These are phyloP conservation scores for Pilasporangium apinafurcum DNA, from an alignment of 352 stramenopile genomes.

Conservation along the genomic window DNA sequence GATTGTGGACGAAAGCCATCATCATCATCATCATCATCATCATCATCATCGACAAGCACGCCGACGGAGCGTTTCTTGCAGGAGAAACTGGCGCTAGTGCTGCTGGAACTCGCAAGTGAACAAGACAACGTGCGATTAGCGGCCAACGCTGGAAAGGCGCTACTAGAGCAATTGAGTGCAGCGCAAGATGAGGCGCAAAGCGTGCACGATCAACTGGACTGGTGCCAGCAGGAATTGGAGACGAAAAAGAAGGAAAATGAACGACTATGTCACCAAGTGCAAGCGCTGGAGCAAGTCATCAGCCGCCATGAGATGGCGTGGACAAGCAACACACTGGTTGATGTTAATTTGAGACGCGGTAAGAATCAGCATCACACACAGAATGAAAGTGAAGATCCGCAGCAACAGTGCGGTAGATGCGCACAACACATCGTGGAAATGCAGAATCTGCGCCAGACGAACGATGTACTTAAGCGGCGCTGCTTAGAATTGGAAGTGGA, in stretches of 20 bases:
- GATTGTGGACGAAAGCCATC: too few relatives aligned
- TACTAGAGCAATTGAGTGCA: constrained; percentile 32
- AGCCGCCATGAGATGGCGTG: too few relatives aligned
- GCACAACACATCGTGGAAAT: constrained; percentile 3
- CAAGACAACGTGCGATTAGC: constrained; percentile 40
- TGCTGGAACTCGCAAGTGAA: constrained; percentile 36
- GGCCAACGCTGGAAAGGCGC: constrained; percentile 35
- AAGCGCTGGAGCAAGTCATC: constrained; percentile 23
- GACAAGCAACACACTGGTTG: too few relatives aligned
- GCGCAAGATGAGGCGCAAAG: constrained; percentile 16
- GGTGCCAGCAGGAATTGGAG: constrained; percentile 13
- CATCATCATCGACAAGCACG: too few relatives aligned
- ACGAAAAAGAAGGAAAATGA: constrained; percentile 8
- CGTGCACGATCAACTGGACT: constrained; percentile 17
- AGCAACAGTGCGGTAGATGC: constrained; percentile 5
- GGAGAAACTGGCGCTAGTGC: constrained; percentile 21
- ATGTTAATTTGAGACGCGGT: too few relatives aligned
- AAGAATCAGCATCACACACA: too few relatives aligned
- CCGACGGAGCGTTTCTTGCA: constrained; percentile 30
- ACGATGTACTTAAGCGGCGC: constrained; percentile 29
- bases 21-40: too few relatives aligned
- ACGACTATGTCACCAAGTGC: constrained; percentile 17
- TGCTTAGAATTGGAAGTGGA: constrained; percentile 31
- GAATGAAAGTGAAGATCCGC: background rate
- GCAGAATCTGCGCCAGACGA: background rate